Evolutionary conservation across 306 rosid genomes (phyloP).

Genomic region (Medicago lupulina): DNA sequence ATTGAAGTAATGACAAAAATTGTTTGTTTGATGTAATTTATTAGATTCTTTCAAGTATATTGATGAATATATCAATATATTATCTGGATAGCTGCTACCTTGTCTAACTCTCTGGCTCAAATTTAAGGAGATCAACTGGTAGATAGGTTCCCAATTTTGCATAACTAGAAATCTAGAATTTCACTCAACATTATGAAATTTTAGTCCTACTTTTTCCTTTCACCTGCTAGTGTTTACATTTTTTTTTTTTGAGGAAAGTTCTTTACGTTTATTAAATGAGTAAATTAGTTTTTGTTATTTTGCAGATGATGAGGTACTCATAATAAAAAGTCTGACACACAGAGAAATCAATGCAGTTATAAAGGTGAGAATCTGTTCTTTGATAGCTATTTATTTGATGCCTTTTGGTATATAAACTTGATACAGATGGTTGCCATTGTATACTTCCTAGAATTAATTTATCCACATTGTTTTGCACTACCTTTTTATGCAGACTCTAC

Average conservation of each 20-base stretch:
- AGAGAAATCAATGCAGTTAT: slow-evolving; percentile 82
- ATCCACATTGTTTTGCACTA: slow-evolving; percentile 35
- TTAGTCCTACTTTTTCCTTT: too few relatives aligned
- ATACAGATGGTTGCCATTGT: slow-evolving; percentile 22
- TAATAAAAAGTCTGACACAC: slow-evolving; percentile 91
- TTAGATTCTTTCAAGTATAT: slow-evolving; percentile 1
- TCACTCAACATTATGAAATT: too few relatives aligned
- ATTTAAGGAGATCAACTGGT: slow-evolving; percentile 31
- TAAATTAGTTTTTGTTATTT: slow-evolving; percentile 24
- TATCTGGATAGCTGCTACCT: slow-evolving; percentile 2
- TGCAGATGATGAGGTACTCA: slow-evolving; percentile 85
- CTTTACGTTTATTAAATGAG: slow-evolving; percentile 22
- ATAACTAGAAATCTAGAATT: slow-evolving; percentile 18
- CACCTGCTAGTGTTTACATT: slow-evolving; percentile 10
- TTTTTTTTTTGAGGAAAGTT: too few relatives aligned
- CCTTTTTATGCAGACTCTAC: slow-evolving; percentile 70
- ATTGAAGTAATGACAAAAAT: background rate
- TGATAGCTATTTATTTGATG: slow-evolving; percentile 21
- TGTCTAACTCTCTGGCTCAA: slow-evolving; percentile 3
- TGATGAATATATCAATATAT: slow-evolving; percentile 17
- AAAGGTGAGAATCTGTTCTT: slow-evolving; percentile 64
- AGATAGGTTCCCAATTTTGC: background rate
- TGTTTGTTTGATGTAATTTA: slow-evolving; percentile 11
- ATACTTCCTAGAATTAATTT: slow-evolving; percentile 7
- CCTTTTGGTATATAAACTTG: slow-evolving; percentile 32